These are phyloP conservation scores for Monilinia laxa DNA, from an alignment of 2,329 filamentous ascomycete species.

Conservation along the genomic window DNA sequence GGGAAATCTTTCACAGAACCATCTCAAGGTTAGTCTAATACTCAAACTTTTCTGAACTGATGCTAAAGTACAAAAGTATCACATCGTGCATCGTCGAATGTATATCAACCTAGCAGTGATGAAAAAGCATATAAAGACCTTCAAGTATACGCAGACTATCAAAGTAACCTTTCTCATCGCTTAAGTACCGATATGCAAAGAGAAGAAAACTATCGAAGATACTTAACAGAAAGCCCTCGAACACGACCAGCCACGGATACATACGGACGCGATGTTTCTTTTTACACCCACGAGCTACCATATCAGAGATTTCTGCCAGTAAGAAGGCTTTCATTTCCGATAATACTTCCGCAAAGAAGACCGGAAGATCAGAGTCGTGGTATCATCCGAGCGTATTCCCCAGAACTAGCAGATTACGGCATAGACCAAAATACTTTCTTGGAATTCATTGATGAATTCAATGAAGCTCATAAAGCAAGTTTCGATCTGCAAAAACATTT, in stretches of 20 bases:
- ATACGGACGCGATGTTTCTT: conserved; percentile 4
- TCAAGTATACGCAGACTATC: conserved; percentile 19
- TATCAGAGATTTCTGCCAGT: not conserved
- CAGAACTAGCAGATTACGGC: conserved; percentile 45
- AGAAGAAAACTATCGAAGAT: conserved; percentile 11
- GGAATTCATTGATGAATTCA: conserved; percentile 49
- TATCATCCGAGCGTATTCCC: conserved; percentile 49
- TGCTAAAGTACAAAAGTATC: not conserved
- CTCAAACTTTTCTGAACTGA: not conserved
- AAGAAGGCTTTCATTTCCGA: conserved; percentile 40
- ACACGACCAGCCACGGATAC: too few species aligned
- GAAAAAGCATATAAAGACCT: conserved; percentile 14
- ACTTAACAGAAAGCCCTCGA: not conserved
- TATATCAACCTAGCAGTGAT: not conserved
- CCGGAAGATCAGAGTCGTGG: conserved; percentile 49
- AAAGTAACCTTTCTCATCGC: conserved; percentile 2
- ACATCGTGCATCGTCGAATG: not conserved
- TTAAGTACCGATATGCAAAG: not conserved
- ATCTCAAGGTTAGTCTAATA: not conserved
- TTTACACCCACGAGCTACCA: conserved; percentile 10
- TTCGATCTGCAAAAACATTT: accelerated
- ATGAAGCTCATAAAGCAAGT: conserved; percentile 39
- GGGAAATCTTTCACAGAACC: not conserved
- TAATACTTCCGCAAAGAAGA: conserved; percentile 53
- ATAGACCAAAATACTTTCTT: conserved; percentile 51